Base-by-base conservation (phyloP, 2,329 filamentous ascomycete genomes). In the Neofusicoccum umdonicola region DNA sequence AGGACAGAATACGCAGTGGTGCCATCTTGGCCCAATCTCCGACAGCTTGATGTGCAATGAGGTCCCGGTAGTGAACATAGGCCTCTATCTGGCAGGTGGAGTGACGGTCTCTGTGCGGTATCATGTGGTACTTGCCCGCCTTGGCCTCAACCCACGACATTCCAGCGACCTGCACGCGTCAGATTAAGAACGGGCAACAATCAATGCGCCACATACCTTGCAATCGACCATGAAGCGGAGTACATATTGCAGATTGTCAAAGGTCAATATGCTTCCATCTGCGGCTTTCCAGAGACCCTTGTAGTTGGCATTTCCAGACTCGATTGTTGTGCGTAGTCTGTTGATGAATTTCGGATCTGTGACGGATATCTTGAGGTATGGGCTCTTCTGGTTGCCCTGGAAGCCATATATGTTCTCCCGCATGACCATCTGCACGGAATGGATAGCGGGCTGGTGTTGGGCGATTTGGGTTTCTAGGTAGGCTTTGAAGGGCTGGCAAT, bases 1-100 rank as follows among this genome's bases (percentile, higher is more conserved):
- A 98, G 4, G 95, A 98, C 51, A 99, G 80, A 52, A 97, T 90
- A 67, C 95, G 88, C 3, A 99, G 82, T 0, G 95, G 95, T 0
- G 96, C 95, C 89, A 98, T 97, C 79, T 97, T 99, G 34, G 92
- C 92, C 93, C 94, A 99, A 74, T 98, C 93, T 17, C 93, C 94
- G 69, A 95, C 90, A 2, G 93, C 88, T 56, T 91, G 87, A 77
- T 98, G 94, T 9, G 95, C 88, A 67, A 97, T 88, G 8, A 99
- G 82, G 71, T 98, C 89, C 65, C 83, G 82, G 72, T 96, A 97
- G 75, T 90, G 88, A 64, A 96, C 87, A 69, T 89, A 85, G 12
- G 94, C 95, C 79, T 99, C 95, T 68, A 99, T 96, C 78, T 99
- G 95, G 76, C 95, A 98, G 71, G 93, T 97, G 1, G 94, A 98